phyloP scores from a whole-genome alignment of 352 stramenopile species.

The Pythium angustatum region DNA sequence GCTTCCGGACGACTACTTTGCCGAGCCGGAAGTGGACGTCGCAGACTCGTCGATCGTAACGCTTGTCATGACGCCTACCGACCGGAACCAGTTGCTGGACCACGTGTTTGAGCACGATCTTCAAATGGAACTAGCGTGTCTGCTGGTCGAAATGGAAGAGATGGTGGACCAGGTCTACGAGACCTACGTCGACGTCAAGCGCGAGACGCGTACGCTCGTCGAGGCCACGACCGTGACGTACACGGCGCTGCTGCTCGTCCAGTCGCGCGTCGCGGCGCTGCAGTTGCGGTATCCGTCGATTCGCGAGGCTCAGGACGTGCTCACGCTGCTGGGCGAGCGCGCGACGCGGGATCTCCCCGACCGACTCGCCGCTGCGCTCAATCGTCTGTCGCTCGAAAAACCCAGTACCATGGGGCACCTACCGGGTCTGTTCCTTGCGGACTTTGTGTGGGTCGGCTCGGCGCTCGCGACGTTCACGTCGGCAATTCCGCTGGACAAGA shows the following conservation, averaged over 20 bases:
- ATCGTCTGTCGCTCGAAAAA: neutral
- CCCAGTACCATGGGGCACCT: neutral
- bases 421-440: constrained; percentile 5
- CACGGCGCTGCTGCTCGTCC: neutral
- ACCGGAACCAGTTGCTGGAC: constrained; percentile 1
- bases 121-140: constrained; percentile 9
- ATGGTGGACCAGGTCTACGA: constrained; percentile 14
- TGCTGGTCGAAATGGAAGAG: constrained; percentile 14
- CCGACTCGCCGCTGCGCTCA: neutral
- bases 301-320: neutral
- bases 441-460: constrained; percentile 7
- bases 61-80: neutral
- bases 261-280: constrained; percentile 1
- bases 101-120: constrained; percentile 10
- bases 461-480: constrained; percentile 5
- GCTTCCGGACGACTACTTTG: constrained; percentile 13
- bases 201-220: constrained; percentile 1
- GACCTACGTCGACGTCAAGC: constrained; percentile 5
- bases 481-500: neutral
- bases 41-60: neutral
- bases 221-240: constrained; percentile 2
- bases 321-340: neutral
- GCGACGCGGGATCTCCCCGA: neutral
- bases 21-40: neutral
- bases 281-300: constrained; percentile 14